Conservation (phyloP, 495 filamentous ascomycete genomes). For the Neurospora sp. region DNA sequence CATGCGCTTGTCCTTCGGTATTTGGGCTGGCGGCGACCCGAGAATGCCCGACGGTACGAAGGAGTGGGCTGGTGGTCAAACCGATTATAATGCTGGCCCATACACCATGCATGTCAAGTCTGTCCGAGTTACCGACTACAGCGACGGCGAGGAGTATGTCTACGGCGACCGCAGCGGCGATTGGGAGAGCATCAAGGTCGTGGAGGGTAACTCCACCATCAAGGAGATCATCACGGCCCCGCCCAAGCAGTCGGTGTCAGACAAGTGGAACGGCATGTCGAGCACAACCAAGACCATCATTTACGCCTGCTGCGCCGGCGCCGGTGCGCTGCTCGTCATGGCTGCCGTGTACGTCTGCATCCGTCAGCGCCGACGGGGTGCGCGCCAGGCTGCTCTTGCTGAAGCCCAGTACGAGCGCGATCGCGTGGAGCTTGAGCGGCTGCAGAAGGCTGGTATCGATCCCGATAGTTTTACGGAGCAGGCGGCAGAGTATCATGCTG, state of each 20-base stretch:
- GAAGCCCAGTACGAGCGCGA: conserved; percentile 47
- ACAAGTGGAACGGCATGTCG: conserved; percentile 51
- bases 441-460: conserved; percentile 33
- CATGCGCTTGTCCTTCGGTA: conserved; percentile 72
- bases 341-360: conserved; percentile 51
- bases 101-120: conserved; percentile 69
- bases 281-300: conserved; percentile 48
- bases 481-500: conserved; percentile 31
- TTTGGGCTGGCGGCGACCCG: conserved; percentile 79
- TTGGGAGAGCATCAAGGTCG: conserved; percentile 63
- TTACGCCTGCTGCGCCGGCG: conserved; percentile 43
- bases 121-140: conserved; percentile 56
- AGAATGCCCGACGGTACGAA: conserved; percentile 41
- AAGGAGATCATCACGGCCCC: conserved; percentile 30
- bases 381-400: conserved; percentile 48
- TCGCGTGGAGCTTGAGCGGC: conserved; percentile 53
- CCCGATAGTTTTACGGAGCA: conserved; percentile 32
- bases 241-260: conserved; percentile 35
- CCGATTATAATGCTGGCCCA: conserved; percentile 58
- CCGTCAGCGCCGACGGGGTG: conserved; percentile 55
- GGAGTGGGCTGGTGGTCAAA: conserved; percentile 72
- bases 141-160: conserved; percentile 54
- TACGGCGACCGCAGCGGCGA: conserved; percentile 57
- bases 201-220: conserved; percentile 52
- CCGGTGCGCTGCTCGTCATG: conserved; percentile 37